phyloP scores from a whole-genome alignment of 441 rosid species.

The Populus hybrid region DNA sequence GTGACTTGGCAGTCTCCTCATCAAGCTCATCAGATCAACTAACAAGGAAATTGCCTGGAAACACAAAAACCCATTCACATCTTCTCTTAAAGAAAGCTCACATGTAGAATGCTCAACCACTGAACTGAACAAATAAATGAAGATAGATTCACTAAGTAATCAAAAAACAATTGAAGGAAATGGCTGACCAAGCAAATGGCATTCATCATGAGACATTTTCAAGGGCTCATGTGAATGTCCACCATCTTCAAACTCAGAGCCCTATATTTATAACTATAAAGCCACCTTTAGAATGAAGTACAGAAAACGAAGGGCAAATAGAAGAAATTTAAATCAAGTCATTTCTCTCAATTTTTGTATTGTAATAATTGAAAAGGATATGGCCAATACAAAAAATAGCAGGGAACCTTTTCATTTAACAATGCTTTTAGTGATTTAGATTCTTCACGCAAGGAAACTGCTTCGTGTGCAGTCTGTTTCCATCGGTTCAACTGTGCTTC shows the following conservation, averaged over 20 bases:
- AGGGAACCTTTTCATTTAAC: conserved; percentile 63
- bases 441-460: conserved; percentile 65
- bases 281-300: background rate
- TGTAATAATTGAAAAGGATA: background rate
- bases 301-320: background rate
- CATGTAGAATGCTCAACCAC: background rate
- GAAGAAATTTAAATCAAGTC: background rate
- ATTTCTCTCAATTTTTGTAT: background rate
- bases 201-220: background rate
- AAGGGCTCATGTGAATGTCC: background rate
- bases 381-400: background rate
- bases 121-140: background rate
- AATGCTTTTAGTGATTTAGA: conserved; percentile 55
- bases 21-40: background rate
- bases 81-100: background rate
- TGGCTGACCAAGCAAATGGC: background rate
- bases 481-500: conserved; percentile 87
- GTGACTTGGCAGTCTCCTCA: background rate
- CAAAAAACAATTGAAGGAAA: background rate
- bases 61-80: background rate
- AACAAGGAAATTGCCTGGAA: background rate
- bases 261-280: background rate
- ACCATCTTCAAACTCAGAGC: background rate
- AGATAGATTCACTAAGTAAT: background rate
- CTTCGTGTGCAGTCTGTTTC: conserved; percentile 87